A percentile compares a stretch with the other conserved stretches of the same genome.
These are phyloP conservation scores for Gautieria morchelliformis DNA, from an alignment of 768 basidiomycete species.

Conservation along the genomic window DNA sequence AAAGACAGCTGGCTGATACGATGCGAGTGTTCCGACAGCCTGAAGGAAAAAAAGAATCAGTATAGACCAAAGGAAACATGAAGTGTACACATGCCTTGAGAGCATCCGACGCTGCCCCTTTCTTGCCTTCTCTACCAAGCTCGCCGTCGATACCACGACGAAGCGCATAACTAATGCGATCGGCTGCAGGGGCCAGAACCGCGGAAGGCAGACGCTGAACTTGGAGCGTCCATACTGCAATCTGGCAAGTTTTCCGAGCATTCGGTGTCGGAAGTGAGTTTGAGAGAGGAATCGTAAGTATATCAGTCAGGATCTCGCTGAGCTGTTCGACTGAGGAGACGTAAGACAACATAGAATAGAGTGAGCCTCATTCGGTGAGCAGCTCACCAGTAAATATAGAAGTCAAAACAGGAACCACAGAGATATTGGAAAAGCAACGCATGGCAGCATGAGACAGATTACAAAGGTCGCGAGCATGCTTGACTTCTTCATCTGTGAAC, in stretches of 20 bases:
- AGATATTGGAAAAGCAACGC: slow-evolving; percentile 37
- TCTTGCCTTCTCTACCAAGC: slow-evolving; percentile 83
- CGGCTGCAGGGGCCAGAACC: slow-evolving; percentile 51
- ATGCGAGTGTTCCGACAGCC: slow-evolving; percentile 65
- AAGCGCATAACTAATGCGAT: slow-evolving; percentile 62
- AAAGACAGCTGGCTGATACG: slow-evolving; percentile 53
- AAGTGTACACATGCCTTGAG: slow-evolving; percentile 45
- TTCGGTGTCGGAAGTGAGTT: slow-evolving; percentile 68
- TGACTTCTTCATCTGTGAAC: slow-evolving; percentile 69
- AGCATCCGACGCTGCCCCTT: slow-evolving; percentile 70
- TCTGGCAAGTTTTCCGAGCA: slow-evolving; percentile 75
- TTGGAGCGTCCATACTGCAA: slow-evolving; percentile 69
- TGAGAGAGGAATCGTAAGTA: slow-evolving; percentile 66
- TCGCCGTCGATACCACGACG: slow-evolving; percentile 75
- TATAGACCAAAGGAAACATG: slow-evolving; percentile 4
- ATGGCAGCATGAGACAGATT: slow-evolving; percentile 64
- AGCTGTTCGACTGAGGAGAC: slow-evolving; percentile 44
- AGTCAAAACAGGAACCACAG: slow-evolving; percentile 46
- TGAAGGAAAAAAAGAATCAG: slow-evolving; percentile 21
- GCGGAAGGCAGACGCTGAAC: slow-evolving; percentile 54
- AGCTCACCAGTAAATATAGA: slow-evolving; percentile 52
- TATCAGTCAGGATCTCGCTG: slow-evolving; percentile 45
- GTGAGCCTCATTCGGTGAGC: slow-evolving; percentile 11
- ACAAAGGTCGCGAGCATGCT: slow-evolving; percentile 70
- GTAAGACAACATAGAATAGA: neutral